Percentiles rank a stretch among this genome's conserved stretches.
These are phyloP conservation scores for Oryza brachyantha DNA, from an alignment of 176 grass and related monocot species.

Conservation along the genomic window DNA sequence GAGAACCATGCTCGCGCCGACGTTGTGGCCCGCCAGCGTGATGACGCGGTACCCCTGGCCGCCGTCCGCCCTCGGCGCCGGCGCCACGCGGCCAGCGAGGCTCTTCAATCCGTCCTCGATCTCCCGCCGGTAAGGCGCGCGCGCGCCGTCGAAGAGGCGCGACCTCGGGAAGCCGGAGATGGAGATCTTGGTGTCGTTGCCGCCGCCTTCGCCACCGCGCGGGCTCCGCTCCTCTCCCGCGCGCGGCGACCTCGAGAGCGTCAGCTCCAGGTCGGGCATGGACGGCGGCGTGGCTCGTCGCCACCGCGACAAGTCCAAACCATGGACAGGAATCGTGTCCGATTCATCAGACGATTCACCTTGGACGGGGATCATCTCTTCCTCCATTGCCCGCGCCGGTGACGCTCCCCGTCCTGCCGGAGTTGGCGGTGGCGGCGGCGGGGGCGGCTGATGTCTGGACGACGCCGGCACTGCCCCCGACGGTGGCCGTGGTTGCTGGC, in stretches of 20 bases:
- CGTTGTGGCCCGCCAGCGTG: constrained; percentile 75
- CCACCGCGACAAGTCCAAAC: not conserved
- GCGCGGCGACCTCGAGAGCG: constrained; percentile 14
- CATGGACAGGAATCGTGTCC: constrained; percentile 2
- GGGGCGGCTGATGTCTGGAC: not conserved
- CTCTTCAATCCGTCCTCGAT: constrained; percentile 60
- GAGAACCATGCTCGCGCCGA: constrained; percentile 74
- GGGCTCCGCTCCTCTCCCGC: not conserved
- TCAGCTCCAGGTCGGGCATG: constrained; percentile 21
- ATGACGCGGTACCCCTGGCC: constrained; percentile 44
- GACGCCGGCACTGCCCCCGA: not conserved
- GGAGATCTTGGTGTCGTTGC: constrained; percentile 43
- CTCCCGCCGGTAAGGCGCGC: constrained; percentile 46
- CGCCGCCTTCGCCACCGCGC: not conserved
- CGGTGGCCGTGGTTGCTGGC: constrained; percentile 25
- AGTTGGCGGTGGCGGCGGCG: not conserved
- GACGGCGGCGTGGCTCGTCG: not conserved
- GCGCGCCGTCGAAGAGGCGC: constrained; percentile 38
- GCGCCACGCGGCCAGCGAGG: constrained; percentile 25
- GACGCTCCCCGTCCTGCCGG: not conserved
- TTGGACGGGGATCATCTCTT: constrained; percentile 12
- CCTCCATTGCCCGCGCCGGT: not conserved
- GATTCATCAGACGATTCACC: constrained; percentile 16
- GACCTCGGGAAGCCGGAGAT: constrained; percentile 44
- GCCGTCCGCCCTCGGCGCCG: not conserved